phyloP scores from a whole-genome alignment of 1,284 basidiomycete species.

The Ustilago trichophora region DNA sequence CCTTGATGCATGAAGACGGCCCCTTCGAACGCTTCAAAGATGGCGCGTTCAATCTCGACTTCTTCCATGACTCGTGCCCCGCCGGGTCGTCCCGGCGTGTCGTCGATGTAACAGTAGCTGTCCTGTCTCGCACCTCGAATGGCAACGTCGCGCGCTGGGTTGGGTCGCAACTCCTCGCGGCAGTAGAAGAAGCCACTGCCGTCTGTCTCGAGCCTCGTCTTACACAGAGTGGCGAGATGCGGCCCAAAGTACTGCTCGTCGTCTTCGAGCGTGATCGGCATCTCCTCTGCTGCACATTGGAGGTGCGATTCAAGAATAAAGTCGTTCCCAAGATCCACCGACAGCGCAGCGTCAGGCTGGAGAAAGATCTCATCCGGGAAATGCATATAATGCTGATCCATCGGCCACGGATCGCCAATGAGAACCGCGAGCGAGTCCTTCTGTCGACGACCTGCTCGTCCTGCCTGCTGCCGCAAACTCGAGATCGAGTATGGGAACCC shows the following conservation, averaged over 20 bases:
- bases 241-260: constrained; percentile 80
- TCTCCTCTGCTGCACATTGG: constrained; percentile 86
- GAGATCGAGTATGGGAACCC: constrained; percentile 76
- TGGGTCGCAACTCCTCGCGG: constrained; percentile 79
- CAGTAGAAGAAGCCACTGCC: constrained; percentile 79
- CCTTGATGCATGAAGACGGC: constrained; percentile 68
- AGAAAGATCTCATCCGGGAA: constrained; percentile 71
- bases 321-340: constrained; percentile 79
- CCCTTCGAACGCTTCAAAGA: constrained; percentile 78
- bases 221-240: constrained; percentile 68
- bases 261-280: constrained; percentile 75
- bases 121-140: constrained; percentile 82
- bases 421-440: constrained; percentile 84
- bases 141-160: constrained; percentile 75
- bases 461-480: constrained; percentile 84
- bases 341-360: constrained; percentile 73
- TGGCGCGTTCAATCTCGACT: constrained; percentile 82
- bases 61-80: constrained; percentile 77
- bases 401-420: constrained; percentile 76
- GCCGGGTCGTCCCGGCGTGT: constrained; percentile 69
- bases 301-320: constrained; percentile 83
- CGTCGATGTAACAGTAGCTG: constrained; percentile 79
- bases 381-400: constrained; percentile 81
- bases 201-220: constrained; percentile 73
- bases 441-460: constrained; percentile 82